Percentiles rank a stretch among this genome's conserved stretches.
Evolutionary conservation across 1,284 basidiomycete species (phyloP).

Genomic region (Microbotryum violaceum): DNA sequence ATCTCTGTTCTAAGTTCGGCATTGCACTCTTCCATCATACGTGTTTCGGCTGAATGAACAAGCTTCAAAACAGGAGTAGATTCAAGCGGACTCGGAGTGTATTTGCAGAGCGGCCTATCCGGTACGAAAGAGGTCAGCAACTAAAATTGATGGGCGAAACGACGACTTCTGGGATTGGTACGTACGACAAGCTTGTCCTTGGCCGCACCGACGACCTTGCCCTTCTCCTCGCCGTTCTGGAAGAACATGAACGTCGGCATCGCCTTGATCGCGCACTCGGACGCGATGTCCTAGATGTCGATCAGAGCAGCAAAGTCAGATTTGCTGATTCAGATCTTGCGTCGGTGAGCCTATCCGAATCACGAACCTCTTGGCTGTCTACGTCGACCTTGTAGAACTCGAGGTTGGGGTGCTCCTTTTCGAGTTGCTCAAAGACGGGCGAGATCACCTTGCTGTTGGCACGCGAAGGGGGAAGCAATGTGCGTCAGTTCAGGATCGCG

Average conservation of each 20-base stretch:
- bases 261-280: slow-evolving; percentile 65
- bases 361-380: slow-evolving; percentile 50
- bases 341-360: slow-evolving; percentile 23
- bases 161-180: slow-evolving; percentile 59
- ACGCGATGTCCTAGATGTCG: slow-evolving; percentile 43
- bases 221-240: slow-evolving; percentile 59
- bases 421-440: slow-evolving; percentile 66
- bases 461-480: too few relatives aligned
- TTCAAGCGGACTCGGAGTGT: too few relatives aligned
- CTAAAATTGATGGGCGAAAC: not conserved
- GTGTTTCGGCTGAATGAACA: too few relatives aligned
- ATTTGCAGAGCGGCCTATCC: too few relatives aligned
- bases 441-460: slow-evolving; percentile 68
- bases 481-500: too few relatives aligned
- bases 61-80: too few relatives aligned
- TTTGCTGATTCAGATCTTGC: slow-evolving; percentile 39
- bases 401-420: slow-evolving; percentile 48
- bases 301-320: not conserved
- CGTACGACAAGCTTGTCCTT: slow-evolving; percentile 46
- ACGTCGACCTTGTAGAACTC: slow-evolving; percentile 77
- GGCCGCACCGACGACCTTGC: slow-evolving; percentile 57
- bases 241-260: slow-evolving; percentile 73
- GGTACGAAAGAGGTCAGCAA: slow-evolving; percentile 53
- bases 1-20: too few relatives aligned
- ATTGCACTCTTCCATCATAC: too few relatives aligned